These are phyloP conservation scores for Zygosaccharomyces lentus DNA, from an alignment of 805 yeast species.

Conservation along the genomic window DNA sequence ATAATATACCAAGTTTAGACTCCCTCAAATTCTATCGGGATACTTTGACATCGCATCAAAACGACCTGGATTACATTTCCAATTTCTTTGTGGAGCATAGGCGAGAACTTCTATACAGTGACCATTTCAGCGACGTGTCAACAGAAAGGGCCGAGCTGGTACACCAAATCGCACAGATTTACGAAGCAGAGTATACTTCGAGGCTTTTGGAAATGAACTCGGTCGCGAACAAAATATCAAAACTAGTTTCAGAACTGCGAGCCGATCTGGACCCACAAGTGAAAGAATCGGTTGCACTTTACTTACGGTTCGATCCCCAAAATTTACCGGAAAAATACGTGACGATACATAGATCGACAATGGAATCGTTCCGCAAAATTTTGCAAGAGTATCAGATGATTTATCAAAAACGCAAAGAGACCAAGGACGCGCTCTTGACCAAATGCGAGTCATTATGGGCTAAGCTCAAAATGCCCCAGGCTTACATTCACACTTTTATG, in stretches of 20 bases:
- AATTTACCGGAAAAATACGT: neutral
- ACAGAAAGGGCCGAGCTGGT: conserved; percentile 5
- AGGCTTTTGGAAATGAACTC: conserved; percentile 14
- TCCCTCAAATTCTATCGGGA: conserved; percentile 2
- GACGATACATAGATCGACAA: conserved; percentile 10
- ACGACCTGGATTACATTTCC: conserved; percentile 10
- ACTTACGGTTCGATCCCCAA: neutral
- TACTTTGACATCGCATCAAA: conserved; percentile 3
- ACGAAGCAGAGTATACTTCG: conserved; percentile 18
- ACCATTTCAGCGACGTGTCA: conserved; percentile 22
- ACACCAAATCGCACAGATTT: conserved; percentile 9
- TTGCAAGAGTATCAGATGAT: conserved; percentile 17
- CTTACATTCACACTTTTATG: conserved; percentile 41
- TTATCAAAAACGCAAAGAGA: conserved; percentile 38
- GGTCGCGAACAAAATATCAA: conserved; percentile 14
- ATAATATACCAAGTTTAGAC: conserved; percentile 21
- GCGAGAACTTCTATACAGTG: conserved; percentile 20
- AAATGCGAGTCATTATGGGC: conserved; percentile 53
- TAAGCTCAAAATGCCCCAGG: conserved; percentile 47
- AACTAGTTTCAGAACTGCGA: conserved; percentile 23
- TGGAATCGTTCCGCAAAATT: conserved; percentile 15
- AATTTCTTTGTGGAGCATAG: conserved; percentile 22
- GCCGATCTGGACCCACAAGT: conserved; percentile 13
- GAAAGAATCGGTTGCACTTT: neutral
- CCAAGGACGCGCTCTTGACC: conserved; percentile 27